Percentiles rank a stretch among this genome's conserved stretches.
phyloP scores from a whole-genome alignment of 306 rosid species.

The Cicer yamashitae region DNA sequence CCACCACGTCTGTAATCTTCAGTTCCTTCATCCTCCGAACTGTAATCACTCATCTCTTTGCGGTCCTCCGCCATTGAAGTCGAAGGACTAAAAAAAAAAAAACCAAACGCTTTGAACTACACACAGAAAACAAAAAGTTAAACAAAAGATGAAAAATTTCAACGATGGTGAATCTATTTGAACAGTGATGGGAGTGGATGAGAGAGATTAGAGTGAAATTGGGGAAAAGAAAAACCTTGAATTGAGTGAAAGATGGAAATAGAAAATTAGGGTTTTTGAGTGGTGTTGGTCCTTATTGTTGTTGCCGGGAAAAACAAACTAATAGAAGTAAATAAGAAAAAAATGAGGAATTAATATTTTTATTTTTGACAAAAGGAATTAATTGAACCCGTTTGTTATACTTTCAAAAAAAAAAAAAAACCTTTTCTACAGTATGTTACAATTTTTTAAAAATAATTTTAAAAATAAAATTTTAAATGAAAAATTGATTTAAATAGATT shows the following conservation, averaged over 20 bases:
- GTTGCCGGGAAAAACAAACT: conserved; percentile 58
- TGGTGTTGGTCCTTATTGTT: neutral
- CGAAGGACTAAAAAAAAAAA: conserved; percentile 24
- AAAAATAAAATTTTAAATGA: no score
- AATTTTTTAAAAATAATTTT: no score
- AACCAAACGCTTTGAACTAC: neutral
- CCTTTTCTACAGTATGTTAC: no score
- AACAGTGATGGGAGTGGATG: neutral
- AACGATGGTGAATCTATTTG: conserved; percentile 5
- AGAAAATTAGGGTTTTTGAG: conserved; percentile 60
- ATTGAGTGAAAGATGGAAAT: conserved; percentile 15
- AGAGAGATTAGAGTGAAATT: neutral
- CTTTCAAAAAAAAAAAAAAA: no score
- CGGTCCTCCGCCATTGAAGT: conserved; percentile 70
- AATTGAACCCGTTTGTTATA: no score
- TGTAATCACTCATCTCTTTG: conserved; percentile 75
- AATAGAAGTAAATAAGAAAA: neutral
- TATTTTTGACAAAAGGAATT: no score
- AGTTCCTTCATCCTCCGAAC: conserved; percentile 95
- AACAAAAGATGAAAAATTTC: conserved; percentile 21
- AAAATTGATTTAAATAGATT: no score
- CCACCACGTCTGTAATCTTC: conserved; percentile 99
- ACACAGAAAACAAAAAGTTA: neutral
- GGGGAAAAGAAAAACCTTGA: conserved; percentile 32
- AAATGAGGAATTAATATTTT: no score